Evolutionary conservation across 2,329 filamentous ascomycete species (phyloP).

Genomic region (Fusarium bulbicola): DNA sequence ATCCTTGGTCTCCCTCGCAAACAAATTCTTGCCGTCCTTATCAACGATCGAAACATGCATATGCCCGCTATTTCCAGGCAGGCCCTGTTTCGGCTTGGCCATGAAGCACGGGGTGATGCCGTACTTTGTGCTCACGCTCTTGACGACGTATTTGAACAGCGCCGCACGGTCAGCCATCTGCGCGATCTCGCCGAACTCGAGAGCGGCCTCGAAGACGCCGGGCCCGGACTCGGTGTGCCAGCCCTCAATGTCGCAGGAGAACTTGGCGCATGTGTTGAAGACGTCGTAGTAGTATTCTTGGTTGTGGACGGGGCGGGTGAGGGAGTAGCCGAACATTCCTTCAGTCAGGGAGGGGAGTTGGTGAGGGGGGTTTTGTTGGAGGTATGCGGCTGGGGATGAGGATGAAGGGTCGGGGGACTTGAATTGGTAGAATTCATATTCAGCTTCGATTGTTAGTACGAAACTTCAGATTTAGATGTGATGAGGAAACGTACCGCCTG

Average conservation of each 20-base stretch:
- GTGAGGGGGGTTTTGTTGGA: slow-evolving; percentile 76
- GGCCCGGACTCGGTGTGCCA: slow-evolving; percentile 97
- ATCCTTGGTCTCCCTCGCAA: slow-evolving; percentile 78
- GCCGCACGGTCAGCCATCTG: slow-evolving; percentile 92
- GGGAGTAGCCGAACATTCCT: slow-evolving; percentile 95
- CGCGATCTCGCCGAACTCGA: slow-evolving; percentile 88
- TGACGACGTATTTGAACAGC: slow-evolving; percentile 95
- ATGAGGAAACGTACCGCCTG: slow-evolving; percentile 72
- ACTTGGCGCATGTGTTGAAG: slow-evolving; percentile 80
- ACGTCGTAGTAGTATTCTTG: slow-evolving; percentile 92
- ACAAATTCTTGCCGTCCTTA: slow-evolving; percentile 81
- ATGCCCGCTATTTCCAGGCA: slow-evolving; percentile 95
- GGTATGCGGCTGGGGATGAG: slow-evolving; percentile 77
- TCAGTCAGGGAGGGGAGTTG: slow-evolving; percentile 84
- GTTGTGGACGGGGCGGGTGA: slow-evolving; percentile 88
- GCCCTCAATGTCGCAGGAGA: slow-evolving; percentile 85
- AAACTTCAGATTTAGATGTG: no score
- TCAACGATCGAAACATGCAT: slow-evolving; percentile 93
- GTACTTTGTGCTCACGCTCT: slow-evolving; percentile 85
- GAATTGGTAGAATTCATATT: slow-evolving; percentile 97
- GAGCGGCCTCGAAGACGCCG: slow-evolving; percentile 93
- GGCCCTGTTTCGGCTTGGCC: slow-evolving; percentile 91
- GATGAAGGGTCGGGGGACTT: slow-evolving; percentile 66
- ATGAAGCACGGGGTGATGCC: slow-evolving; percentile 98
- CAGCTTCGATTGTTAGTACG: slow-evolving; percentile 63